phyloP scores from a whole-genome alignment of 805 yeast species.

The Wickerhamomyces canadensis region DNA sequence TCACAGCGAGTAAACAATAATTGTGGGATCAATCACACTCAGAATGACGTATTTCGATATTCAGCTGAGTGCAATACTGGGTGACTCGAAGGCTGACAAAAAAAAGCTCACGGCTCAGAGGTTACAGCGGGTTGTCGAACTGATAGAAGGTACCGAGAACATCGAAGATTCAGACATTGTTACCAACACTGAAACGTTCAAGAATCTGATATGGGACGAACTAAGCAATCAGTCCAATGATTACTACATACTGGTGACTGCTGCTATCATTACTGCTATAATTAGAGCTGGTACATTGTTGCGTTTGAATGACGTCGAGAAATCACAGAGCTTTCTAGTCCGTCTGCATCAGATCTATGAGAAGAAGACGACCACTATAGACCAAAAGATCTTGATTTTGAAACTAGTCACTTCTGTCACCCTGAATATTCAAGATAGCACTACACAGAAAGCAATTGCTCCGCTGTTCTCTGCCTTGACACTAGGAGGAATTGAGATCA shows the following conservation, averaged over 20 bases:
- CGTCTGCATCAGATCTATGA: slow-evolving; percentile 15
- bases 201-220: not conserved
- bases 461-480: slow-evolving; percentile 16
- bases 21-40: no score
- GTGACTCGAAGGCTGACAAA: no score
- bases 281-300: not conserved
- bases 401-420: slow-evolving; percentile 4
- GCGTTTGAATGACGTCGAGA: slow-evolving; percentile 1
- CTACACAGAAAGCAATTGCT: slow-evolving; percentile 4
- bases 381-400: slow-evolving; percentile 3
- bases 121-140: not conserved
- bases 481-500: slow-evolving; percentile 7
- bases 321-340: slow-evolving; percentile 6
- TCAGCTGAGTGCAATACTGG: not conserved
- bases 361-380: slow-evolving; percentile 2
- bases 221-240: not conserved
- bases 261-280: not conserved
- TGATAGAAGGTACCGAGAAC: not conserved
- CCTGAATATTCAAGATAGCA: not conserved
- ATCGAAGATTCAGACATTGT: not conserved
- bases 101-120: not conserved
- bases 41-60: no score
- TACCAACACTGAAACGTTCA: not conserved
- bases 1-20: no score
- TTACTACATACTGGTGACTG: not conserved